Evolutionary conservation across 75 land plant species (phyloP), one percentile per base, ranked within the genome.

Genomic region (Pinus tabuliformis): DNA sequence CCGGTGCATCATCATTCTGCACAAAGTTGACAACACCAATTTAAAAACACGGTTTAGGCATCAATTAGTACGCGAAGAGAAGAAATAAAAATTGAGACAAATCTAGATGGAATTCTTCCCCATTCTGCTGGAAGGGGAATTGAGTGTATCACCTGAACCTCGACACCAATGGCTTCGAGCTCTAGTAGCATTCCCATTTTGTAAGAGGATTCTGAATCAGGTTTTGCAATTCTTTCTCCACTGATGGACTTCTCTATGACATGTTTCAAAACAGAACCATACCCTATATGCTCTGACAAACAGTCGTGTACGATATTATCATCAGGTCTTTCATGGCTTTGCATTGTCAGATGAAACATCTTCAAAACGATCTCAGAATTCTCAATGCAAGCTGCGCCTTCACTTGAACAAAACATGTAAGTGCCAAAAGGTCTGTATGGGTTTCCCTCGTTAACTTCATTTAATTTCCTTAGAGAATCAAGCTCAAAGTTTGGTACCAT

Each of bases 391-490:
- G 78, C 63, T 7, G 76, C 20, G 11, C 84, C 90, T 73, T 65
- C 58, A 5, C 73, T 74, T 18, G 78, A 76, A 73, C 68, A 82
- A 74, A 91, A 87, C 20, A 81, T 75, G 74, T 75, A 89, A 0
- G 76, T 83, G 20, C 91, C 94, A 68, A 83, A 83, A 16, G 94
- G 91, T 63, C 86, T 78, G 65, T 87, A 91, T 52, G 91, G 87
- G 76, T 88, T 83, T 2, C 42, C 52, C 42, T 39, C 2, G 42
- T 1, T 39, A 39, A 39, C 42, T 3, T 3, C 42, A 39, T 4
- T 3, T 3, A 39, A 5, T 3, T 39, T 3, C 42, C 42, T 39
- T 39, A 5, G 42, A 39, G 42, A 39, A 3, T 39, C 42, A 39
- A 3, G 42, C 42, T 3, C 42, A 39, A 1, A 4, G 3, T 39